Evolutionary conservation across 192 early-diverging fungal species (phyloP), one percentile per base, ranked within the genome.

Genomic region (Gryganskiella cystojenkinii): DNA sequence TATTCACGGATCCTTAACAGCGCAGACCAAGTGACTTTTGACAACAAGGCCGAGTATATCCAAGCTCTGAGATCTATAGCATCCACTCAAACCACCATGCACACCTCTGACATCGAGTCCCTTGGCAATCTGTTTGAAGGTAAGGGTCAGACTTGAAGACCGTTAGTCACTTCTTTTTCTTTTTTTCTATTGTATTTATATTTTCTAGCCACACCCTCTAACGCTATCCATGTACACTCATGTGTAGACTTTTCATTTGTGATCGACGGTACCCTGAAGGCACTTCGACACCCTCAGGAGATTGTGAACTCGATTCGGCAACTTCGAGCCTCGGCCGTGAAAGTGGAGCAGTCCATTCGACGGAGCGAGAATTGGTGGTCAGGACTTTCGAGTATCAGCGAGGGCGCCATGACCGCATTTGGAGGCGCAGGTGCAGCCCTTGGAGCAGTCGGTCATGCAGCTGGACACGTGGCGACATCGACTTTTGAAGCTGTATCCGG

Each of bases 61-160:
- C 33, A 51, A 20, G 58, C 72, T 0, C 37, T 68, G 1, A 76
- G 51, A 6, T 50, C 64, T 8, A 76, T 76, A 40, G 64, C 72
- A 3, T 47, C 72, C 3, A 76, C 72, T 11, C 72, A 76, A 19
- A 67, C 59, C 7, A 76, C 60, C 10, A 68, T 76, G 64, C 60
- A 68, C 45, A 68, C 72, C 0, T 76, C 72, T 8, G 72, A 76
- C 20, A 76, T 68, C 17, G 72, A 76, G 60, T 76, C 72, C 9
- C 28, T 76, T 10, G 72, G 72, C 31, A 76, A 76, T 33, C 35
- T 76, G 30, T 76, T 76, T 68, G 72, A 76, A 76, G 72, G 72
- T 68, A 68, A 28, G 33, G 1, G 24, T 42, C n/a, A 9, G 11
- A 7, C 9, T 57, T 9, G 15, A 28, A 13, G 17, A 2, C 11